Evolutionary conservation across 2,329 filamentous ascomycete species (phyloP).

Genomic region (Hymenoscyphus occultus): DNA sequence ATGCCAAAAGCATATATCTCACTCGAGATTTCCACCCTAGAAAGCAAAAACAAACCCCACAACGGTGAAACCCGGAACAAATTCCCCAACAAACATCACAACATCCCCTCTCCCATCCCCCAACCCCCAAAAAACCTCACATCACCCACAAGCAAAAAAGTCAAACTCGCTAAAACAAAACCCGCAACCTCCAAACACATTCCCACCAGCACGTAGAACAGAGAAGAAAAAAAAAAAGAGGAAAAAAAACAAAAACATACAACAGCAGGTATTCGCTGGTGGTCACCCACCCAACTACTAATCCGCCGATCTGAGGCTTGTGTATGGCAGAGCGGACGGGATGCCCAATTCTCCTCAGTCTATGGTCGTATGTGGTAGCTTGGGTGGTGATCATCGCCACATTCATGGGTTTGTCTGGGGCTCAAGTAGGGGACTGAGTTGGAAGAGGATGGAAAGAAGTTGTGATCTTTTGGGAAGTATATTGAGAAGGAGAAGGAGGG

Average conservation of each 20-base stretch:
- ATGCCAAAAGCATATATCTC: neutral
- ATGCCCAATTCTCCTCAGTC: slow-evolving; percentile 17
- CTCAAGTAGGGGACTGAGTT: neutral
- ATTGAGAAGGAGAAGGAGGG: too few species aligned
- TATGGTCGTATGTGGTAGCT: slow-evolving; percentile 7
- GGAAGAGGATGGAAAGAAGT: too few species aligned
- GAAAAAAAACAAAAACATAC: slow-evolving; percentile 26
- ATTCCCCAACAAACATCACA: neutral
- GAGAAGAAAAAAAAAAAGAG: too few species aligned
- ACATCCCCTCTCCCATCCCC: neutral
- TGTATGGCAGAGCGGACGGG: slow-evolving; percentile 24
- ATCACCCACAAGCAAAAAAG: neutral
- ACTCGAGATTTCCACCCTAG: neutral
- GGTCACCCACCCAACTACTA: slow-evolving; percentile 32
- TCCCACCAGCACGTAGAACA: neutral
- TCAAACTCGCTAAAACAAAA: slow-evolving; percentile 11
- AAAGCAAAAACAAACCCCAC: neutral
- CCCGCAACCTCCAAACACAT: neutral
- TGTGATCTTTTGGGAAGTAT: too few species aligned
- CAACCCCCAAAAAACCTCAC: neutral
- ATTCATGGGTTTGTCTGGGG: neutral
- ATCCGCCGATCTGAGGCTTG: slow-evolving; percentile 25
- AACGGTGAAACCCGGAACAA: neutral
- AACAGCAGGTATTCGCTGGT: slow-evolving; percentile 31
- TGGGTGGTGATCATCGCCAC: neutral